phyloP scores from a whole-genome alignment of 176 grass and related monocot species.

The Poa annua region DNA sequence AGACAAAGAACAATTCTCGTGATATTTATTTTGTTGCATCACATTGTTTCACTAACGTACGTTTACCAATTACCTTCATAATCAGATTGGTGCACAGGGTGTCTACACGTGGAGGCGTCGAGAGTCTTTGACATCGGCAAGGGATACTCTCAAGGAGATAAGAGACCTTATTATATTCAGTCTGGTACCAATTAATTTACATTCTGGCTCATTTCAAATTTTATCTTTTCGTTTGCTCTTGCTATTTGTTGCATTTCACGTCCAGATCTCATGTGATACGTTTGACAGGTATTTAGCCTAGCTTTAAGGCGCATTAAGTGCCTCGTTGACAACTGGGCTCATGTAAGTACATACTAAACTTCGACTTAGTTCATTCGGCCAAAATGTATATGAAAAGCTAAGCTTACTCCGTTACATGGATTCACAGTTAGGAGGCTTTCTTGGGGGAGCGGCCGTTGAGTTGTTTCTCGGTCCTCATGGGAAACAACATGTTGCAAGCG shows the following conservation, averaged over 20 bases:
- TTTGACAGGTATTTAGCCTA: neutral
- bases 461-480: conserved; percentile 31
- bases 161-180: neutral
- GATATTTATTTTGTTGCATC: neutral
- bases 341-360: neutral
- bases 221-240: neutral
- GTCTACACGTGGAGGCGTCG: neutral
- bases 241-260: neutral
- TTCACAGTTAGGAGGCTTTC: neutral
- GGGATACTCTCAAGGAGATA: neutral
- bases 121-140: neutral
- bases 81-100: neutral
- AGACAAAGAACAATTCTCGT: no score
- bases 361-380: neutral
- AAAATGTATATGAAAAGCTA: neutral
- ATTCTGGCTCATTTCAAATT: neutral
- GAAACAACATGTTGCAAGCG: conserved; percentile 39
- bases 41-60: neutral
- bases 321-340: neutral
- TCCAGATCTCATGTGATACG: neutral
- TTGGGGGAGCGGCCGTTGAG: neutral
- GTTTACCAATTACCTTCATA: neutral
- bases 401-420: neutral
- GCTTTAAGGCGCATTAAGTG: neutral
- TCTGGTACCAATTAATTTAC: neutral